Percentiles rank a stretch among this genome's conserved stretches.
These are phyloP conservation scores for Epichloe sylvatica DNA, from an alignment of 2,329 filamentous ascomycete genomes.

Conservation along the genomic window DNA sequence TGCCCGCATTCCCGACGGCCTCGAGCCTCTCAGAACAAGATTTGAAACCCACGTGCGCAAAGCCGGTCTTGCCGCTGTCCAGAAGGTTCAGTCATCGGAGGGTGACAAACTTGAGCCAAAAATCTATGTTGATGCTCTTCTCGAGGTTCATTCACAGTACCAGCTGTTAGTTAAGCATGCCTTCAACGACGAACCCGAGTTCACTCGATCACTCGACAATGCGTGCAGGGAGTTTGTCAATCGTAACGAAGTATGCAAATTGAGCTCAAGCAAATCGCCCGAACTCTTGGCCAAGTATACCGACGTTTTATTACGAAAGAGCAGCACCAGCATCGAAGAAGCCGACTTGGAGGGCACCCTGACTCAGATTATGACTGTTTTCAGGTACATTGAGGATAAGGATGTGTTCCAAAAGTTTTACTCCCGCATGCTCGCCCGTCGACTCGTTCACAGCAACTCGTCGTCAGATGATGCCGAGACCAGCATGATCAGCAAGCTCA, in stretches of 20 bases:
- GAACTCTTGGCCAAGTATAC: constrained; percentile 93
- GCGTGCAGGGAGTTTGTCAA: constrained; percentile 98
- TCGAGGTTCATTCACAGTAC: constrained; percentile 91
- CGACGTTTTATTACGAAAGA: constrained; percentile 84
- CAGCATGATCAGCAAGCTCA: constrained; percentile 98
- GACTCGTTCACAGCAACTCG: constrained; percentile 86
- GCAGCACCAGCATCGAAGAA: constrained; percentile 82
- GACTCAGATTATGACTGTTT: constrained; percentile 94
- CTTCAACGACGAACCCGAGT: constrained; percentile 91
- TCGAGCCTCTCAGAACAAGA: constrained; percentile 72
- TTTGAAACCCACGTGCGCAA: constrained; percentile 92
- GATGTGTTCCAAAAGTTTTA: constrained; percentile 99
- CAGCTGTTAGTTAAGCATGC: constrained; percentile 80
- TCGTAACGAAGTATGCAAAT: constrained; percentile 89
- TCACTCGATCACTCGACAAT: constrained; percentile 90
- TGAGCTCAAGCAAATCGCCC: constrained; percentile 83
- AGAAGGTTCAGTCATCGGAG: constrained; percentile 75
- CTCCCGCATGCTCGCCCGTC: constrained; percentile 87
- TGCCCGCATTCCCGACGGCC: constrained; percentile 74
- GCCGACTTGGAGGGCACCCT: constrained; percentile 81
- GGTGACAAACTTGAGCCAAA: constrained; percentile 89
- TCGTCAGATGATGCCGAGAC: constrained; percentile 96
- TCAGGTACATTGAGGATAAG: constrained; percentile 99
- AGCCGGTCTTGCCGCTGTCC: constrained; percentile 73
- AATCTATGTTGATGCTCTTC: constrained; percentile 85